A percentile compares a stretch with the other conserved stretches of the same genome.
phyloP scores from a whole-genome alignment of 768 basidiomycete genomes.

The Podaxis sp. region DNA sequence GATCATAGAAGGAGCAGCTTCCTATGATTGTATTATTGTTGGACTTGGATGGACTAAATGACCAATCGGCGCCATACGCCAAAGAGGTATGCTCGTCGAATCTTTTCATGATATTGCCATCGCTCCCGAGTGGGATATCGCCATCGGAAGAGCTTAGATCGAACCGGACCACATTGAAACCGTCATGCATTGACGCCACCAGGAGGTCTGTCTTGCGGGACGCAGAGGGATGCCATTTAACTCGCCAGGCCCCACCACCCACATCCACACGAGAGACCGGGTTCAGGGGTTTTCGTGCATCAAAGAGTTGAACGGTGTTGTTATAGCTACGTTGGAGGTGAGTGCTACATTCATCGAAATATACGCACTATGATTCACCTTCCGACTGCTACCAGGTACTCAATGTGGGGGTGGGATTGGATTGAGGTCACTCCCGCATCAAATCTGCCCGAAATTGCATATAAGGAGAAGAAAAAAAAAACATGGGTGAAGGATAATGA shows the following conservation, averaged over 20 bases:
- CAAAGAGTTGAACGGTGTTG: conserved; percentile 76
- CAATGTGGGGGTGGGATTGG: conserved; percentile 76
- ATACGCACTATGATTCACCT: conserved; percentile 51
- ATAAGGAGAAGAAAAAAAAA: neutral
- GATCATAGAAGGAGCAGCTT: conserved; percentile 97
- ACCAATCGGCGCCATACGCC: conserved; percentile 95
- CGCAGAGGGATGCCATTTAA: conserved; percentile 89
- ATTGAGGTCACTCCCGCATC: conserved; percentile 92
- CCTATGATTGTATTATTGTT: conserved; percentile 57
- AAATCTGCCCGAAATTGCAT: conserved; percentile 57
- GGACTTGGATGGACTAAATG: conserved; percentile 34
- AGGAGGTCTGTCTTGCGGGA: conserved; percentile 72
- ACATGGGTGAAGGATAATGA: conserved; percentile 24
- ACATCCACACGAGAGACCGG: conserved; percentile 64
- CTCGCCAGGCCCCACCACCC: conserved; percentile 94
- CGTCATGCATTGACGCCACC: conserved; percentile 98
- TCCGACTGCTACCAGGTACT: conserved; percentile 87
- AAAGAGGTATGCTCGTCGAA: conserved; percentile 81
- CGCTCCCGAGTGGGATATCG: conserved; percentile 17
- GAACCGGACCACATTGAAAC: conserved; percentile 81
- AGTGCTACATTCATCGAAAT: neutral
- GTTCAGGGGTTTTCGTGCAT: conserved; percentile 62
- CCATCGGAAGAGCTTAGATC: conserved; percentile 17
- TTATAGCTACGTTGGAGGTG: conserved; percentile 64
- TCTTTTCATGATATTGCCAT: conserved; percentile 46